Evolutionary conservation across 1,284 basidiomycete species (phyloP), one percentile per base, ranked within the genome.

Genomic region (Coniophora puteana): DNA sequence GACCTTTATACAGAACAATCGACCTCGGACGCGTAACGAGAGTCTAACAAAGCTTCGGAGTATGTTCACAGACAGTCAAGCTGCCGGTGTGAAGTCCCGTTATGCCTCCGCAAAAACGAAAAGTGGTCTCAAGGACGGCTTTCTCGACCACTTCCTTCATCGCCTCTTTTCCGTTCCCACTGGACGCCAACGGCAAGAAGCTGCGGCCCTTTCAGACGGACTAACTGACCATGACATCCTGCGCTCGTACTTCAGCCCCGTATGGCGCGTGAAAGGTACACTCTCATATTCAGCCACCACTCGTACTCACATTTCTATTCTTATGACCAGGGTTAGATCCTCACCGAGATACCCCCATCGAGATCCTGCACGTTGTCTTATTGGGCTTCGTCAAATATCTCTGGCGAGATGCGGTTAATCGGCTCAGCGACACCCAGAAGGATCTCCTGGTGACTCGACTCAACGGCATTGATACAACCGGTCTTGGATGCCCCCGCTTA

Each of bases 311-410:
- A 7, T 18, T 23, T 18, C 14, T 5, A 20, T 37, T 36, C 35
- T 8, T 32, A 23, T 31, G 5, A 16, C 13, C n/a, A n/a, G n/a
- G n/a, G n/a, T n/a, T n/a, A 12, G 55, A 67, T 46, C 53, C 58
- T 0, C 53, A 63, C 39, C 21, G 32, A n/a, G 62, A 68, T 38
- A 63, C 62, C 2, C 64, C 63, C 0, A 58, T 66, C 2, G 61
- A 68, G 44, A 57, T 65, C 5, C 49, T 68, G 2, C 65, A 67
- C 50, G 59, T 64, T 1, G 44, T 66, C 5, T 49, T 65, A 0
- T 51, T 66, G 0, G 66, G 65, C 0, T 51, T 66, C 27, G 51
- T 66, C 12, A 68, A 68, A 43, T 68, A 68, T 35, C 51, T 66
- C 22, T 67, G 65, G 62, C 45, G 59, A 0, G 63, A 69, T 45